Base-by-base conservation (phyloP, 768 basidiomycete species). In the Scleroderma bovista region DNA sequence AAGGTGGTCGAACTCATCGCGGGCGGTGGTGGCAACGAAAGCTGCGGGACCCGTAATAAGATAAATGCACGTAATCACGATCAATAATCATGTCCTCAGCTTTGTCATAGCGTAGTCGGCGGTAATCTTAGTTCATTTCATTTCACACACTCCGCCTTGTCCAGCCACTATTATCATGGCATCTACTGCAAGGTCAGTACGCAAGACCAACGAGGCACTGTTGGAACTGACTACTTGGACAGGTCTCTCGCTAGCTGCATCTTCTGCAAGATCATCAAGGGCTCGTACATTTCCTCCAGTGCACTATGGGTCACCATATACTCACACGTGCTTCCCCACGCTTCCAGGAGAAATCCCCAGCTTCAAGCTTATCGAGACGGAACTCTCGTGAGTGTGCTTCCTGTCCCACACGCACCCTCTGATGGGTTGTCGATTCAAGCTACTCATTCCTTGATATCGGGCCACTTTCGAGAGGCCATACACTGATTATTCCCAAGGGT, bases 191-290 rank as follows among this genome's bases (percentile, higher is more conserved):
- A 63, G 61, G 63, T 47, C 41, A 51, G 61, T 9, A 29, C 17
- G 20, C n/a, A 23, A 6, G 13, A 23, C 1, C n/a, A 19, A n/a
- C 11, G 5, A 1, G 13, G 6, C 34, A 13, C 1, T 0, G n/a
- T 36, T 43, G 41, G 3, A n/a, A 17, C 42, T 52, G n/a, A 64
- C 3, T 3, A n/a, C 0, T 3, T 11, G 6, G 13, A 46, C 49
- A 84, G 84, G 60, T 71, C 72, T 43, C 73, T 86, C 46, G 75
- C 81, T 6, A 67, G 66, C 20, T 96, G 93, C 68, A 70, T 97
- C 60, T 97, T 96, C 73, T 98, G 95, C 78, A 96, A 86, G 73
- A 96, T 97, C 67, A 78, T 93, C 72, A 89, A 89, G 72, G 89
- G 93, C 83, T 41, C 23, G 68, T 55, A 32, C 22, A 33, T 33